These are phyloP conservation scores for Sideroxylon spinosum DNA, from an alignment of 179 eudicot genomes.

Conservation along the genomic window DNA sequence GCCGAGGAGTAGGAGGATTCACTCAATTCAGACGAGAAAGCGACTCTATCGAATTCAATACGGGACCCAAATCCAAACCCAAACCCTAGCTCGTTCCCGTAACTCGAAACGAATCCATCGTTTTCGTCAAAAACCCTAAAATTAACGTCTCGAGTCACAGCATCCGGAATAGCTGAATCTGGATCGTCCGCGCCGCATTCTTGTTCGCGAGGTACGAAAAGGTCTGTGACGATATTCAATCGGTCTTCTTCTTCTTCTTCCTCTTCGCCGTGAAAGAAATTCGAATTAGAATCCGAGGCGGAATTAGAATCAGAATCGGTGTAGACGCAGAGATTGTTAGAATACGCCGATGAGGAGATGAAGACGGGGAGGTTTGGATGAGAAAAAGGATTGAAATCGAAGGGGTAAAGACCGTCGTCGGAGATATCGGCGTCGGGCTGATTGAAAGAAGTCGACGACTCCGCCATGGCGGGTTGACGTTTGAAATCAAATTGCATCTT, in stretches of 20 bases:
- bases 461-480: no score
- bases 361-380: conserved; percentile 21
- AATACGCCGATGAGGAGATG: not conserved
- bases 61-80: conserved; percentile 27
- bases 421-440: not conserved
- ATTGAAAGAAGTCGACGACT: no score
- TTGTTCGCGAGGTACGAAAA: conserved; percentile 26
- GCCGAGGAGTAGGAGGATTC: conserved; percentile 10
- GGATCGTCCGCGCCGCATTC: not conserved
- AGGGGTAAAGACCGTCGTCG: not conserved
- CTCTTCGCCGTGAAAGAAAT: conserved; percentile 22
- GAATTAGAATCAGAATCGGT: conserved; percentile 17
- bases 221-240: conserved; percentile 39
- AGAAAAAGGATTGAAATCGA: conserved; percentile 23
- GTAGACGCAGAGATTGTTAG: not conserved
- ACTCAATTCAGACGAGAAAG: not conserved
- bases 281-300: conserved; percentile 20
- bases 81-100: conserved; percentile 19
- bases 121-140: conserved; percentile 13
- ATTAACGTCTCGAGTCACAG: not conserved
- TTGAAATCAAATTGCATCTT: no score
- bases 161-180: not conserved
- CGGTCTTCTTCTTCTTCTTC: conserved; percentile 24
- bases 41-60: not conserved
- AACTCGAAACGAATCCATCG: conserved; percentile 9